Percentiles rank a stretch among this genome's conserved stretches.
These are phyloP conservation scores for Penicillium nucicola DNA, from an alignment of 495 filamentous ascomycete genomes.

Conservation along the genomic window DNA sequence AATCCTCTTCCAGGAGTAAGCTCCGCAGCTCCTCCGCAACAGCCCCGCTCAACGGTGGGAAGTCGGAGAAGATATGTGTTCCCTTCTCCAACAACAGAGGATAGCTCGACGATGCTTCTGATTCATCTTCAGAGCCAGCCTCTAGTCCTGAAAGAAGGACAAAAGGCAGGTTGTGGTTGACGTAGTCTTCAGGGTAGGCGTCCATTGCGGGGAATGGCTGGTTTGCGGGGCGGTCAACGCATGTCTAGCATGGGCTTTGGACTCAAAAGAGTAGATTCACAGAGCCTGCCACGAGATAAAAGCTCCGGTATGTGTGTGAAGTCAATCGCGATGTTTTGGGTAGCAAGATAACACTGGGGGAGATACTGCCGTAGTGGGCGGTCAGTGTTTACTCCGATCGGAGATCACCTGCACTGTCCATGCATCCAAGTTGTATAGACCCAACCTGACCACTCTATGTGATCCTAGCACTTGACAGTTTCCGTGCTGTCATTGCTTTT, in stretches of 20 bases:
- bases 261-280: not conserved
- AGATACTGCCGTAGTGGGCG: constrained; percentile 6
- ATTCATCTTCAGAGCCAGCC: constrained; percentile 21
- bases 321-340: not conserved
- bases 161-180: constrained; percentile 78
- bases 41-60: constrained; percentile 60
- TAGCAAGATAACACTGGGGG: not conserved
- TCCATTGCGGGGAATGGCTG: constrained; percentile 64
- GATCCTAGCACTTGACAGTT: too few relatives aligned
- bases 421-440: not conserved
- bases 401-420: not conserved
- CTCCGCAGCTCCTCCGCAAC: constrained; percentile 64
- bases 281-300: not conserved
- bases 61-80: constrained; percentile 61
- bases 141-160: constrained; percentile 75
- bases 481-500: too few relatives aligned
- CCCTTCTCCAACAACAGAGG: constrained; percentile 57
- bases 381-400: constrained; percentile 1
- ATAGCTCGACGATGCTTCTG: constrained; percentile 23
- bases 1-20: constrained; percentile 66
- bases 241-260: constrained; percentile 23
- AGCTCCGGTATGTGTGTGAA: not conserved
- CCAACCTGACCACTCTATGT: too few relatives aligned
- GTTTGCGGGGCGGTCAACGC: constrained; percentile 34
- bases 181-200: constrained; percentile 76